These are phyloP conservation scores for Kwoniella botswanensis DNA, from an alignment of 768 basidiomycete genomes.

Conservation along the genomic window DNA sequence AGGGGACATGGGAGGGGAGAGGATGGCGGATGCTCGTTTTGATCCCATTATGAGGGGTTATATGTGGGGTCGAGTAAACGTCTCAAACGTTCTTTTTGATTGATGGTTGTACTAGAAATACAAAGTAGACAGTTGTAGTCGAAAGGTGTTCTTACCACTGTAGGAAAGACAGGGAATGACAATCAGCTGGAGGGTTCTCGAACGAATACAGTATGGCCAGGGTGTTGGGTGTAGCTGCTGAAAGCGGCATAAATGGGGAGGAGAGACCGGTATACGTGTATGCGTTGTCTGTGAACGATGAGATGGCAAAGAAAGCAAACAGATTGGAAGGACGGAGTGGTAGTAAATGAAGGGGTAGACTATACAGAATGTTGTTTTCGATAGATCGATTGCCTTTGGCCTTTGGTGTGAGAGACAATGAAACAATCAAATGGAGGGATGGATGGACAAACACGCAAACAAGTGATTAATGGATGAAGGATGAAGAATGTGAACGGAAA, in stretches of 20 bases:
- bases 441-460: background rate
- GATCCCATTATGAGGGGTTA: conserved; percentile 5
- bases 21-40: conserved; percentile 8
- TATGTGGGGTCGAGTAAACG: background rate
- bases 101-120: too few species aligned
- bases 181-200: too few species aligned
- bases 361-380: background rate
- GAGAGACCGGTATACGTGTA: background rate
- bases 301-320: background rate
- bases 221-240: background rate
- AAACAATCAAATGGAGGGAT: background rate
- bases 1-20: conserved; percentile 22
- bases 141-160: background rate
- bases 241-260: background rate
- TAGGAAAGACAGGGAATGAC: background rate
- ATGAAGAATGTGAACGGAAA: background rate
- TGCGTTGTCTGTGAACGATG: background rate
- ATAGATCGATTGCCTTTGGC: background rate
- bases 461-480: background rate
- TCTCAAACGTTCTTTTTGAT: background rate
- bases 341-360: background rate
- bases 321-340: conserved; percentile 4
- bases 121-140: too few species aligned
- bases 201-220: too few species aligned
- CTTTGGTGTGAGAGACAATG: too few species aligned